These are phyloP conservation scores for Huntiella omanensis DNA, from an alignment of 2,329 filamentous ascomycete species.

Conservation along the genomic window DNA sequence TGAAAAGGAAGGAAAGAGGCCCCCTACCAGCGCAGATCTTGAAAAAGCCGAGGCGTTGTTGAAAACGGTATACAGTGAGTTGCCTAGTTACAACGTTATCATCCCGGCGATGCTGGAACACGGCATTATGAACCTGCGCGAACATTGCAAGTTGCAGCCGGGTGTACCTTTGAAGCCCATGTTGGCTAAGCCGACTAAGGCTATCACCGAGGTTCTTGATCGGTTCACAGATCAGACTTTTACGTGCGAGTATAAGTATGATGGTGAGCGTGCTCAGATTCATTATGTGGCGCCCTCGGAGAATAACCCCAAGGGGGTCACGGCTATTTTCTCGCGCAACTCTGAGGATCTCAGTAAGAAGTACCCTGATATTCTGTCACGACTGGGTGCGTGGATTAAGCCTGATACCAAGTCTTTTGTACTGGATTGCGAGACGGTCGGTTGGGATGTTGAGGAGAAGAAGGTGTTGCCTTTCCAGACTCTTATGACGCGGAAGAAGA, in stretches of 20 bases:
- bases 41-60: slow-evolving; percentile 69
- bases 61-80: slow-evolving; percentile 83
- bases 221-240: slow-evolving; percentile 91
- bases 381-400: slow-evolving; percentile 79
- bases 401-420: slow-evolving; percentile 84
- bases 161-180: slow-evolving; percentile 94
- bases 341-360: slow-evolving; percentile 95
- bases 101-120: slow-evolving; percentile 75
- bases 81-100: slow-evolving; percentile 90
- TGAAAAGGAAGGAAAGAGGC: slow-evolving; percentile 41
- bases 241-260: slow-evolving; percentile 98
- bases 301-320: slow-evolving; percentile 43
- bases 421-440: slow-evolving; percentile 94
- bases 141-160: slow-evolving; percentile 78
- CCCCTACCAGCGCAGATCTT: slow-evolving; percentile 56
- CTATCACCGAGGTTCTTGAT: slow-evolving; percentile 91
- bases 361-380: slow-evolving; percentile 85
- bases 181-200: slow-evolving; percentile 96
- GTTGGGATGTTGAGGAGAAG: slow-evolving; percentile 88
- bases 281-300: slow-evolving; percentile 74
- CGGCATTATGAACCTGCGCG: slow-evolving; percentile 64
- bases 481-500: slow-evolving; percentile 93
- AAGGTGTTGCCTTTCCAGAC: slow-evolving; percentile 95
- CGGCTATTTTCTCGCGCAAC: slow-evolving; percentile 91
- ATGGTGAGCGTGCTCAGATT: slow-evolving; percentile 94